phyloP scores from a whole-genome alignment of 345 rosid species.

The Populus simonii region DNA sequence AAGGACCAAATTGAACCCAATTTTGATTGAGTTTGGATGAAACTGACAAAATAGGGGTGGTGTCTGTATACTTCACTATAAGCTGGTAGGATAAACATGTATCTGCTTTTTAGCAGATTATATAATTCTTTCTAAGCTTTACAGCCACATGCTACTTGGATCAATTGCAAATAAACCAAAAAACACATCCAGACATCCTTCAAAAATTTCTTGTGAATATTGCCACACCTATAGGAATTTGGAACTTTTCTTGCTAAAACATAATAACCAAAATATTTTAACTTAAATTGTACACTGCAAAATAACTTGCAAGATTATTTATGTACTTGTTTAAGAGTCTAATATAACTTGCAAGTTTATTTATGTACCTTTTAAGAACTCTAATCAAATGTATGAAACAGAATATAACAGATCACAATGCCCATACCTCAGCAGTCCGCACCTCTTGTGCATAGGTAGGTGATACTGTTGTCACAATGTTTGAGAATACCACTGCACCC shows the following conservation, averaged over 20 bases:
- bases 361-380: not conserved
- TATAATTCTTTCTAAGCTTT: not conserved
- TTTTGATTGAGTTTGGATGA: no score
- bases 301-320: not conserved
- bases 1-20: no score
- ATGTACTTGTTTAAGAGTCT: no score
- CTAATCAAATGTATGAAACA: not conserved
- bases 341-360: not conserved
- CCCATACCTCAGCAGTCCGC: slow-evolving; percentile 77
- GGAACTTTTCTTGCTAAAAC: not conserved
- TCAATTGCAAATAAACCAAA: not conserved
- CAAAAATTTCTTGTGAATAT: not conserved
- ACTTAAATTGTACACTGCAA: not conserved
- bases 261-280: not conserved
- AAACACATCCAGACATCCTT: not conserved
- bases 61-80: no score
- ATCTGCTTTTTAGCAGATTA: no score
- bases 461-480: slow-evolving; percentile 94
- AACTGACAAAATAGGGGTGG: not conserved
- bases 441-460: slow-evolving; percentile 97
- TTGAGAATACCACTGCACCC: slow-evolving; percentile 97
- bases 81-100: no score
- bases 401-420: not conserved
- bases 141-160: not conserved
- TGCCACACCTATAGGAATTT: not conserved